Base-by-base conservation (phyloP, 2,329 filamentous ascomycete genomes). In the Alternaria consortialis region DNA sequence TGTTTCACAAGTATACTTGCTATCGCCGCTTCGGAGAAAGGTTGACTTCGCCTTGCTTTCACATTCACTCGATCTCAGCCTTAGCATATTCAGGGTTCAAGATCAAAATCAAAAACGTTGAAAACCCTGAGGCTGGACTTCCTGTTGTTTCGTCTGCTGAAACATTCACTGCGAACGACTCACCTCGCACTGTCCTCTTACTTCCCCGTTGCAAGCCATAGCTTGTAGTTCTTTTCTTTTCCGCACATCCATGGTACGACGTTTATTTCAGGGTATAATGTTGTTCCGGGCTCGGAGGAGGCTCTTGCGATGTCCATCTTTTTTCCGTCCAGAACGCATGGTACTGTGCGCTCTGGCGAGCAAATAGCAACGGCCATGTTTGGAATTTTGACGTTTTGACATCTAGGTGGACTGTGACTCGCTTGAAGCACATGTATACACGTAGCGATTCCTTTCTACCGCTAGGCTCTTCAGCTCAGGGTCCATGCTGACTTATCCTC, bases 111-210 rank as follows among this genome's bases (percentile, higher is more conserved):
- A 27, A 50, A 44, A 50, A 27, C 5, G 46, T 34, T 50, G 9
- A 50, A 36, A 32, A 50, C 46, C 46, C 13, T 50, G 46, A 36
- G 34, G 20, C 13, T 36, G 20, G 0, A 25, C 17, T 0, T 50
- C 1, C 31, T 25, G 20, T 34, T 36, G 46, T 50, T 50, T 50
- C 46, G 46, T 4, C 3, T 50, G 32, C 1, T 5, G 46, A 50
- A 7, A 50, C 46, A 4, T 50, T 50, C 20, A 5, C 46, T 25
- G 46, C 46, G 46, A 50, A 50, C 46, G 46, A 50, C 46, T 50
- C 36, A 36, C 46, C 46, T 50, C 46, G 32, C 46, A 50, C 46
- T 36, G 46, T 34, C 46, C 46, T 50, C 46, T 23, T 50, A 13
- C 46, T 7, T 50, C 31, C 13, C 46, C 46, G 31, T 50, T 50